Evolutionary conservation across 257 asterid species (phyloP).

Genomic region (Anisodus tanguticus): DNA sequence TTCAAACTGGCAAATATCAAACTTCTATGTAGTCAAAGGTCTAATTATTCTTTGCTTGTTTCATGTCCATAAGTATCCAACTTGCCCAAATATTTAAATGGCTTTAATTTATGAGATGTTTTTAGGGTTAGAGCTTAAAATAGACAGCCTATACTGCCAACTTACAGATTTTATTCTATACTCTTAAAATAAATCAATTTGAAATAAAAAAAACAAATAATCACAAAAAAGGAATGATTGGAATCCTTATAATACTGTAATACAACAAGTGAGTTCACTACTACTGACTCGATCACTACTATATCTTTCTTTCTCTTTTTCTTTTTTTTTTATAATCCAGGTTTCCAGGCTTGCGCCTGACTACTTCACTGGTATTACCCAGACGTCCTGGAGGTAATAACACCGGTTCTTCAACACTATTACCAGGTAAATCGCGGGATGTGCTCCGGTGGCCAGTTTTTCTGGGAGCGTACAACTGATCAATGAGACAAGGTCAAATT

Average conservation of each 20-base stretch:
- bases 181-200: not conserved
- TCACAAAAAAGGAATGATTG: not conserved
- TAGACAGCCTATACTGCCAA: not conserved
- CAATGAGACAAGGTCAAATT: too few species aligned
- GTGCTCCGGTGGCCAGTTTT: too few species aligned
- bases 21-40: constrained; percentile 10
- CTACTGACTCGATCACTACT: too few species aligned
- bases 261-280: not conserved
- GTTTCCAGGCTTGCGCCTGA: too few species aligned
- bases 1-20: not conserved
- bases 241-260: not conserved
- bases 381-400: too few species aligned
- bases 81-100: constrained; percentile 23
- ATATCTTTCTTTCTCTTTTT: too few species aligned
- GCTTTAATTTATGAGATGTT: not conserved
- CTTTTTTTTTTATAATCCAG: too few species aligned
- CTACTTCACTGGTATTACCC: too few species aligned
- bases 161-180: not conserved
- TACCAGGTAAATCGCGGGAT: too few species aligned
- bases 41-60: constrained; percentile 17
- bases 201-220: too few species aligned
- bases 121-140: not conserved
- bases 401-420: too few species aligned
- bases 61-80: not conserved
- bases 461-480: too few species aligned